These are phyloP conservation scores for Spizellomyces punctatus DNA, from an alignment of 192 early-diverging fungal genomes.

Conservation along the genomic window DNA sequence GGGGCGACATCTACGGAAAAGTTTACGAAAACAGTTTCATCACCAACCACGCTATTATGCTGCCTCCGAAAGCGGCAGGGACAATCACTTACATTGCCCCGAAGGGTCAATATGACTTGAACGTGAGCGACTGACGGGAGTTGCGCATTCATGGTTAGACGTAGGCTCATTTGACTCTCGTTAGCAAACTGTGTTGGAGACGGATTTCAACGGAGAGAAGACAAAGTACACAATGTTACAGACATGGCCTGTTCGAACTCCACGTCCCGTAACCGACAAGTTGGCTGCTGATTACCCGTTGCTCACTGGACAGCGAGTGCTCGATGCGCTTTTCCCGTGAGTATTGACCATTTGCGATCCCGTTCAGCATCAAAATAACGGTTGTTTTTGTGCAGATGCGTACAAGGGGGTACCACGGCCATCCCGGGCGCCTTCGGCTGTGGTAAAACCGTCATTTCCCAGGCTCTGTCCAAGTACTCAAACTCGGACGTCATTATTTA, in stretches of 20 bases:
- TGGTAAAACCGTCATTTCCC: slow-evolving; percentile 99
- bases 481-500: slow-evolving; percentile 99
- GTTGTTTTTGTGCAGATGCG: slow-evolving; percentile 62
- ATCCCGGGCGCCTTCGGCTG: slow-evolving; percentile 99
- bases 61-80: slow-evolving; percentile 91
- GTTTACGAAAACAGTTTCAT: slow-evolving; percentile 96
- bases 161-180: background rate
- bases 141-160: background rate
- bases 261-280: slow-evolving; percentile 94
- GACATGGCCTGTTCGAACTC: slow-evolving; percentile 95
- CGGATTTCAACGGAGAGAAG: slow-evolving; percentile 96
- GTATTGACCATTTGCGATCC: slow-evolving; percentile 22
- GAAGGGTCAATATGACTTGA: slow-evolving; percentile 89
- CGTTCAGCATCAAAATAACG: background rate
- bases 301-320: slow-evolving; percentile 97
- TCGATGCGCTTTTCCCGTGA: slow-evolving; percentile 97
- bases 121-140: slow-evolving; percentile 32
- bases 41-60: slow-evolving; percentile 86
- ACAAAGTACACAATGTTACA: slow-evolving; percentile 96
- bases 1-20: slow-evolving; percentile 94
- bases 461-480: slow-evolving; percentile 99
- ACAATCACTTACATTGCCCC: slow-evolving; percentile 96
- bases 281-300: slow-evolving; percentile 93
- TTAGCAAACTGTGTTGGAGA: slow-evolving; percentile 87
- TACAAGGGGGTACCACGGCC: slow-evolving; percentile 98